A percentile compares a stretch with the other conserved stretches of the same genome.
These are phyloP conservation scores for Prillingera fragicola DNA, from an alignment of 1,284 basidiomycete species.

Conservation along the genomic window DNA sequence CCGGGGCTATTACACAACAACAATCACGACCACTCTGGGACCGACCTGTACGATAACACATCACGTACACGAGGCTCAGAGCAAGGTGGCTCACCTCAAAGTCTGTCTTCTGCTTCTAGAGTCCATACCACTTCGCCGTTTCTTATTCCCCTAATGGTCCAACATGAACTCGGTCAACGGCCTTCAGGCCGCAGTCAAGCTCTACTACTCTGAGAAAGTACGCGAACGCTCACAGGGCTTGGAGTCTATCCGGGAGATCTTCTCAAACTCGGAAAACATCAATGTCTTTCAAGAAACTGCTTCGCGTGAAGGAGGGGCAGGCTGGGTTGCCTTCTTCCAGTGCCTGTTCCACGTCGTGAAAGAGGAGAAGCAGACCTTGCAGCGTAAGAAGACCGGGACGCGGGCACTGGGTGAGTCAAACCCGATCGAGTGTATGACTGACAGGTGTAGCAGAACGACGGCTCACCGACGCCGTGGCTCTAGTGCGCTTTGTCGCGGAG, in stretches of 20 bases:
- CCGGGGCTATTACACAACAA: no score
- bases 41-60: not conserved
- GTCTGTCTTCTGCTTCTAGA: no score
- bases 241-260: slow-evolving; percentile 56
- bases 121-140: no score
- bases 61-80: no score
- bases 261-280: slow-evolving; percentile 58
- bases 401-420: slow-evolving; percentile 26
- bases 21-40: no score
- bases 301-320: slow-evolving; percentile 49
- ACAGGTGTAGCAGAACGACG: not conserved
- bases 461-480: slow-evolving; percentile 18
- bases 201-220: slow-evolving; percentile 61
- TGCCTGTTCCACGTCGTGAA: slow-evolving; percentile 63
- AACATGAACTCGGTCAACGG: slow-evolving; percentile 26
- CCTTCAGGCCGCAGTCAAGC: slow-evolving; percentile 52
- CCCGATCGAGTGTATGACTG: not conserved
- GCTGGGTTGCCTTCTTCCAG: slow-evolving; percentile 68
- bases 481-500: slow-evolving; percentile 37
- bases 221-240: slow-evolving; percentile 68
- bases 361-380: slow-evolving; percentile 58
- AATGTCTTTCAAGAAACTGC: slow-evolving; percentile 46
- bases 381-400: slow-evolving; percentile 52
- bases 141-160: no score
- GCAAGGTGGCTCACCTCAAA: no score